These are phyloP conservation scores for Pisolithus albus DNA, from an alignment of 768 basidiomycete genomes.

Conservation along the genomic window DNA sequence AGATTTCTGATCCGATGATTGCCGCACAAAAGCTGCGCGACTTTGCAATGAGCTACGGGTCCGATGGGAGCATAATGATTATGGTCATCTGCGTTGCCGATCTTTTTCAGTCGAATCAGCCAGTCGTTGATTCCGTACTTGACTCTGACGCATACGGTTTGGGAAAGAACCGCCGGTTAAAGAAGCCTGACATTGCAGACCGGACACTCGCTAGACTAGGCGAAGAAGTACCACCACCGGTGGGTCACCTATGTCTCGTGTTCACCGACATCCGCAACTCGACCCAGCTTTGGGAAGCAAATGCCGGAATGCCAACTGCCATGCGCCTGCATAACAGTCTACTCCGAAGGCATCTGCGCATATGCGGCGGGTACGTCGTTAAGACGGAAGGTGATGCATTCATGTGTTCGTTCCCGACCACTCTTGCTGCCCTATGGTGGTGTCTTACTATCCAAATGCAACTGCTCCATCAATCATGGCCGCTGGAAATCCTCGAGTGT, in stretches of 20 bases:
- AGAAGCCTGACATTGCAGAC: conserved; percentile 48
- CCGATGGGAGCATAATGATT: conserved; percentile 91
- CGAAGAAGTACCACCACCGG: conserved; percentile 76
- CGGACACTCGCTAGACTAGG: conserved; percentile 57
- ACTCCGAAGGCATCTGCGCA: conserved; percentile 75
- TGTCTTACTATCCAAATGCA: conserved; percentile 79
- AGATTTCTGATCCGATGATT: conserved; percentile 66
- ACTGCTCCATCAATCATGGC: conserved; percentile 81
- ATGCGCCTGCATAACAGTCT: conserved; percentile 87
- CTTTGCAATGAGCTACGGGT: conserved; percentile 94
- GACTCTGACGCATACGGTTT: conserved; percentile 31
- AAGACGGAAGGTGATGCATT: conserved; percentile 99
- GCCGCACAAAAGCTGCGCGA: conserved; percentile 96
- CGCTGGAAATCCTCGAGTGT: conserved; percentile 85
- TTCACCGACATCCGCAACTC: conserved; percentile 99
- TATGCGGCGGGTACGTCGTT: conserved; percentile 96
- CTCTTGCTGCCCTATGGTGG: conserved; percentile 85
- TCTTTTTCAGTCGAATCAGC: conserved; percentile 56
- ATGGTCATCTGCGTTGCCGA: conserved; percentile 89
- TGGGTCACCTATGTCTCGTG: conserved; percentile 83
- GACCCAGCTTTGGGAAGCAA: conserved; percentile 93
- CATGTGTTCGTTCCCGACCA: conserved; percentile 94
- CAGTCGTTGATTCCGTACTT: conserved; percentile 21
- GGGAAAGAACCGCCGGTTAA: conserved; percentile 28
- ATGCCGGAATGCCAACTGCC: conserved; percentile 90